Evolutionary conservation across 768 basidiomycete species (phyloP), one percentile per base, ranked within the genome.

Genomic region (Scleroderma citrinum): DNA sequence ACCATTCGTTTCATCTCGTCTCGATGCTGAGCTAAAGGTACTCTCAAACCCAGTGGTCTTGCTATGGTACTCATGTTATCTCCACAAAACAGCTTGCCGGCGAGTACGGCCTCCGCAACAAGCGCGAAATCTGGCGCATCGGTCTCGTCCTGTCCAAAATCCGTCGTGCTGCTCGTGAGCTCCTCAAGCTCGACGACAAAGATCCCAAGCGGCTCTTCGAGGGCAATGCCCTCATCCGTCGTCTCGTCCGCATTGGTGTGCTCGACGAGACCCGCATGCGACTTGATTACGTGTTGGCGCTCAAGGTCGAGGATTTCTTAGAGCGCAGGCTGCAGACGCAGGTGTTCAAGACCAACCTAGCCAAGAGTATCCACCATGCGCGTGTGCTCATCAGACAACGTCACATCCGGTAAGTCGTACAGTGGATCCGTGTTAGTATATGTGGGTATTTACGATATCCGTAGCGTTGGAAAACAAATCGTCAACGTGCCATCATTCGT

Each of bases 121-220:
- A 99, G 81, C 89, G 95, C 69, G 96, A 99, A 77, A 96, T 98
- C 77, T 99, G 95, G 96, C 91, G 96, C 66, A 98, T 99, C 71
- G 84, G 92, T 69, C 86, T 99, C 65, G 85, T 84, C 70, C 86
- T 99, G 48, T 99, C 96, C 65, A 97, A 99, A 82, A 99, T 99
- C 69, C 95, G 96, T 79, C 93, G 96, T 86, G 96, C 96, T 56
- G 96, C 96, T 58, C 95, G 96, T 87, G 96, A 99, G 77, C 89
- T 99, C 56, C 87, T 99, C 76, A 99, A 99, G 68, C 92, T 99
- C 75, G 96, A 99, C 59, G 87, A 82, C 74, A 98, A 99, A 73
- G 96, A 98, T 76, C 93, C 96, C 67, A 98, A 98, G 78, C 91
- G 96, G 73, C 90, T 98, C 53, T 98, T 99, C 80, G 96, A 98